phyloP scores from a whole-genome alignment of 2,329 filamentous ascomycete genomes.

The Talaromyces verruculosus region DNA sequence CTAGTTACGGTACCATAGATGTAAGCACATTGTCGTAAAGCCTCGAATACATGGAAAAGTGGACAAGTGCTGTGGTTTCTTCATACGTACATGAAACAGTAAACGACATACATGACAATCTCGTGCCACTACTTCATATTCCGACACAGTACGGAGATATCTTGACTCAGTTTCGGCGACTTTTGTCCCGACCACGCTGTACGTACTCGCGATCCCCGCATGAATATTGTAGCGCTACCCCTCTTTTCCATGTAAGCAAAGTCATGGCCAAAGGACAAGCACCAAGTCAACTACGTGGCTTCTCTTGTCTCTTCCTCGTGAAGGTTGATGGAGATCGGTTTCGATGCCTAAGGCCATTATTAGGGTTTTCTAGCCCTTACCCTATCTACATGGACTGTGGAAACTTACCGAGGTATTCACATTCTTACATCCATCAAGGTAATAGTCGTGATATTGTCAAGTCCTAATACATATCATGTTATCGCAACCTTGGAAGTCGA shows the following conservation, averaged over 20 bases:
- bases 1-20: neutral
- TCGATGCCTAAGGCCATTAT: neutral
- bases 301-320: neutral
- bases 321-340: neutral
- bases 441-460: neutral
- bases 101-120: neutral
- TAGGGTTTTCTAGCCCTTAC: neutral
- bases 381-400: neutral
- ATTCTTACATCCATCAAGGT: neutral
- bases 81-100: too few species aligned
- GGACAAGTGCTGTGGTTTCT: too few species aligned
- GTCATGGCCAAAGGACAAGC: neutral
- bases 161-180: neutral
- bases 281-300: neutral
- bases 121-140: neutral
- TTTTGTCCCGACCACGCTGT: neutral
- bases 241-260: neutral
- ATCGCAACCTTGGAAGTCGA: too few species aligned
- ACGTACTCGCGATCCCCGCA: neutral
- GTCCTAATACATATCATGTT: neutral
- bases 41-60: too few species aligned
- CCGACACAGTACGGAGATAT: neutral
- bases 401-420: neutral
- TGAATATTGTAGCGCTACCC: neutral
- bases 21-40: neutral